These are phyloP conservation scores for Cadophora luteo-olivacea DNA, from an alignment of 2,329 filamentous ascomycete genomes.

Conservation along the genomic window DNA sequence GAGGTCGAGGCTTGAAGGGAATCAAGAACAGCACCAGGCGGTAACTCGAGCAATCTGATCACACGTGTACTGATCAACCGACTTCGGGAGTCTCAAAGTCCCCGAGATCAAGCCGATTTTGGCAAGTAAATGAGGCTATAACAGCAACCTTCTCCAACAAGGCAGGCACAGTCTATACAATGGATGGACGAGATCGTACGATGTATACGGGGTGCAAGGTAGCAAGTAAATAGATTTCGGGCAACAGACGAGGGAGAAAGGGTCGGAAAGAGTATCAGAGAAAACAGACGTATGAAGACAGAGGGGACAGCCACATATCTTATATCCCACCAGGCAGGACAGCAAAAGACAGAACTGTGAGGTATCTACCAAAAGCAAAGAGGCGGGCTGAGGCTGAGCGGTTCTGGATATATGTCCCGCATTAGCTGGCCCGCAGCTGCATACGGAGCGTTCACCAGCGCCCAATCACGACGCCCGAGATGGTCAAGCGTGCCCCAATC, in stretches of 20 bases:
- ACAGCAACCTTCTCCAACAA: neutral
- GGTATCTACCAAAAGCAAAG: neutral
- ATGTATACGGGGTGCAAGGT: neutral
- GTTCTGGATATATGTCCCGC: slow-evolving; percentile 9
- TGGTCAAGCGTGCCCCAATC: neutral
- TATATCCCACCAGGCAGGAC: slow-evolving; percentile 5
- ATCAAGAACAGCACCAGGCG: neutral
- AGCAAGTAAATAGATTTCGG: slow-evolving; percentile 1
- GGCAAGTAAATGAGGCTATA: neutral
- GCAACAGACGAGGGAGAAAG: neutral
- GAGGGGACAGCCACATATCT: slow-evolving; percentile 6
- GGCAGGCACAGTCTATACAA: neutral
- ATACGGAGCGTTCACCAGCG: neutral
- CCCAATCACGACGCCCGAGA: neutral
- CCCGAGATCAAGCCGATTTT: neutral
- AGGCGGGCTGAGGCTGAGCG: slow-evolving; percentile 16
- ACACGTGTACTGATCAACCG: neutral
- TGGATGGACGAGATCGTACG: too few species aligned
- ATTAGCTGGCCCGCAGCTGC: slow-evolving; percentile 8
- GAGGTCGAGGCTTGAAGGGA: neutral
- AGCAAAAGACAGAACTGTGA: neutral
- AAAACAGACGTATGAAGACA: neutral
- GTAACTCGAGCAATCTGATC: neutral
- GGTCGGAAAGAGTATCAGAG: neutral
- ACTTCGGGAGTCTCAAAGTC: neutral